Conservation (phyloP, 2,329 filamentous ascomycete species). For the Fusarium lateritium region DNA sequence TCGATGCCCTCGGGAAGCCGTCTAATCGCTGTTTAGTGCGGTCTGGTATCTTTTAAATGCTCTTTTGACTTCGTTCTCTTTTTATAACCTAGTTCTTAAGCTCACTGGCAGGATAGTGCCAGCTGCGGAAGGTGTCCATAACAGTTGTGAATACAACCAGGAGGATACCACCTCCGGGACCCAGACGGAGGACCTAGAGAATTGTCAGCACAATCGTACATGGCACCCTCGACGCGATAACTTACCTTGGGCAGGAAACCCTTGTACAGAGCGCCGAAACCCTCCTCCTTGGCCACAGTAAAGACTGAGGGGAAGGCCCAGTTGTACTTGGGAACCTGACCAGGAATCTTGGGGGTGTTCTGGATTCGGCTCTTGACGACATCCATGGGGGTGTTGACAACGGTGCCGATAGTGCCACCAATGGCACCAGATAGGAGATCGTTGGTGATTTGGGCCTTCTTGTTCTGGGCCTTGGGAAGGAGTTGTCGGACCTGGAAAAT, state of each 20-base stretch:
- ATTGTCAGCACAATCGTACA: constrained; percentile 10
- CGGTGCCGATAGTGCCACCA: constrained; percentile 89
- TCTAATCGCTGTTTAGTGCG: constrained; percentile 26
- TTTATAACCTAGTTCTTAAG: constrained; percentile 17
- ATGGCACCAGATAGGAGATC: constrained; percentile 89
- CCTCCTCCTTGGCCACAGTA: constrained; percentile 93
- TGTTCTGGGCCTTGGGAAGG: constrained; percentile 84
- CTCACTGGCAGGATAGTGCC: constrained; percentile 50
- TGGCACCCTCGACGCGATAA: constrained; percentile 55
- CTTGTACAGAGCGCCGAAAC: constrained; percentile 94
- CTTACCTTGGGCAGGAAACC: constrained; percentile 97
- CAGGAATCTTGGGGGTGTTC: constrained; percentile 88
- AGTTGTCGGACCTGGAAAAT: constrained; percentile 96
- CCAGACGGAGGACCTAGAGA: constrained; percentile 62
- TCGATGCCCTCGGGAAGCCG: constrained; percentile 23
- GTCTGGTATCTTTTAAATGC: constrained; percentile 39
- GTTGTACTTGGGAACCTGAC: constrained; percentile 93
- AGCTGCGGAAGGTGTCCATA: constrained; percentile 91
- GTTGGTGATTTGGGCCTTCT: constrained; percentile 85
- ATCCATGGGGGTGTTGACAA: constrained; percentile 96
- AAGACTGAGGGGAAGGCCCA: constrained; percentile 93
- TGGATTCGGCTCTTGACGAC: constrained; percentile 99
- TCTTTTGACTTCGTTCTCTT: constrained; percentile 16
- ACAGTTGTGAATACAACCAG: constrained; percentile 89
- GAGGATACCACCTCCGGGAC: constrained; percentile 75